A percentile compares a stretch with the other conserved stretches of the same genome.
These are phyloP conservation scores for Excoecaria cochinchinensis DNA, from an alignment of 345 rosid genomes.

Conservation along the genomic window DNA sequence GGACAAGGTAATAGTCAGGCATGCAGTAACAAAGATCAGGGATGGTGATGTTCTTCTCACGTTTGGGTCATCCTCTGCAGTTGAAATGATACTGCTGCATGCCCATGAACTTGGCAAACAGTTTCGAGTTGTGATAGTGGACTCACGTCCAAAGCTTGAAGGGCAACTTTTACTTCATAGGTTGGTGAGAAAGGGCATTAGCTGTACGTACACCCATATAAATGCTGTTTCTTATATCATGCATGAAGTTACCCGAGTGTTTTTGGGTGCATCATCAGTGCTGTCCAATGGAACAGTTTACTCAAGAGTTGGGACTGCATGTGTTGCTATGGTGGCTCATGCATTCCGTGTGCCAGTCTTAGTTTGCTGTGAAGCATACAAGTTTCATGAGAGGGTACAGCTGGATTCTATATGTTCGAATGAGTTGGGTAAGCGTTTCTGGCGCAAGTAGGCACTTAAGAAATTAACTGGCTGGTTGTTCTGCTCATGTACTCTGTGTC, in stretches of 20 bases:
- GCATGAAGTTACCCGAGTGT: conserved; percentile 92
- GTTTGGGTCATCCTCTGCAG: conserved; percentile 81
- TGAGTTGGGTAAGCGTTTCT: conserved; percentile 71
- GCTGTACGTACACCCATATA: conserved; percentile 81
- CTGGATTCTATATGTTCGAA: conserved; percentile 94
- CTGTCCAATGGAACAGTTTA: conserved; percentile 95
- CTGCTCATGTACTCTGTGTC: conserved; percentile 4
- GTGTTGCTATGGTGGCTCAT: conserved; percentile 95
- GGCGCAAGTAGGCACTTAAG: not conserved
- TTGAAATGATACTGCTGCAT: conserved; percentile 81
- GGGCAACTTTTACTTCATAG: conserved; percentile 83
- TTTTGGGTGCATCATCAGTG: conserved; percentile 91
- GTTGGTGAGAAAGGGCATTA: conserved; percentile 77
- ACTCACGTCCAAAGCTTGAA: conserved; percentile 92
- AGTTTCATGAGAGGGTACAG: conserved; percentile 93
- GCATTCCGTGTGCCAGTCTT: conserved; percentile 78
- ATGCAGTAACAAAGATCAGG: conserved; percentile 84
- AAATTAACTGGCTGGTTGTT: not conserved
- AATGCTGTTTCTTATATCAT: conserved; percentile 90
- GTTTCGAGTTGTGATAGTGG: conserved; percentile 85
- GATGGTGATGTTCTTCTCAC: conserved; percentile 96
- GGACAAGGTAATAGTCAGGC: conserved; percentile 70
- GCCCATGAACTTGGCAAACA: conserved; percentile 84
- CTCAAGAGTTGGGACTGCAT: conserved; percentile 94
- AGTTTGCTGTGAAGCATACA: conserved; percentile 95